Evolutionary conservation across 2,329 filamentous ascomycete species (phyloP), one percentile per base, ranked within the genome.

Genomic region (Diaporthe longicolla): DNA sequence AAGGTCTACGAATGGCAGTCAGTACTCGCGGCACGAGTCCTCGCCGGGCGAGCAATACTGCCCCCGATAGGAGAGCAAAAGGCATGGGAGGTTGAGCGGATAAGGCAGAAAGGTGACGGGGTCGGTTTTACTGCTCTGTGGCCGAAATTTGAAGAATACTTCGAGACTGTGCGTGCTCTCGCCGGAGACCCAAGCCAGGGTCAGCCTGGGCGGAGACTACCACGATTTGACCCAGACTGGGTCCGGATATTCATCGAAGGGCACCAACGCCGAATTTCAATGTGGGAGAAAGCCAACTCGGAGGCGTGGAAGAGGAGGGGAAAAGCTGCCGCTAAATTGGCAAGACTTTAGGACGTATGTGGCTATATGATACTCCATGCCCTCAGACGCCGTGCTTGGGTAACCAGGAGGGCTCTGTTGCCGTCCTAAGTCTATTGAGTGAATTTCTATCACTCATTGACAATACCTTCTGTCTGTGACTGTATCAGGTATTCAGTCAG

Each of bases 1-100:
- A 92, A 91, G 78, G 86, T 92, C 29, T 92, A 92, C 73, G 91
- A 93, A 81, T 92, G 89, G 89, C 91, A 93, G 77, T 90, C 90
- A 9, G 90, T 92, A 0, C 84, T 89, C 1, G 89, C 87, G 0
- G 90, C 91, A 1, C 84, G 90, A 0, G 80, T 91, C 3, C 83
- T 93, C 0, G 87, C 90, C 0, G 89, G 89, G 0, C 84, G 89
- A 1, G 86, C 85, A 0, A 81, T 77, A 0, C 80, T 92, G 1
- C 91, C 91, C 0, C 77, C 85, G 0, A 35, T 82, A 0, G 81
- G 82, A 13, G 87, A 87, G 70, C 89, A 89, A 82, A 77, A 82
- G 54, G 79, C 77, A 26, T 93, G 91, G 91, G 91, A 93, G 76
- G 77, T 79, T 2, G 87, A 91, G 1, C 82, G 90, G 0, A 87